A percentile compares a stretch with the other conserved stretches of the same genome.
Conservation (phyloP, 1,284 basidiomycete species). For the Athelia sp. region DNA sequence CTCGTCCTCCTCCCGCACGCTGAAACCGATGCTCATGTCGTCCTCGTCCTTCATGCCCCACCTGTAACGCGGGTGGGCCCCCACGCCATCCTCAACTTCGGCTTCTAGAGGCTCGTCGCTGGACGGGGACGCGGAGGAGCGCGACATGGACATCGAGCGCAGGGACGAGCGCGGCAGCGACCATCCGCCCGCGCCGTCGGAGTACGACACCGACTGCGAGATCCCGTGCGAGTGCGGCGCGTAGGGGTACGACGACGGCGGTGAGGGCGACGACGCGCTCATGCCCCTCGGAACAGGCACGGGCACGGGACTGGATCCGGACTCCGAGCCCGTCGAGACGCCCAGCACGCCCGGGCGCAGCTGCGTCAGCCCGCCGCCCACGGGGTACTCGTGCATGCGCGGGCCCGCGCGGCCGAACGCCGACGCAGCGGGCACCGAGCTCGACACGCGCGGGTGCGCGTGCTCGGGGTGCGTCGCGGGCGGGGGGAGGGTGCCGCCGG, state of each 20-base stretch:
- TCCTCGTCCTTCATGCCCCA: conserved; percentile 19
- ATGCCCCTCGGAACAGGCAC: no score
- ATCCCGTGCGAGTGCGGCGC: neutral
- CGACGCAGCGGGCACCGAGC: conserved; percentile 34
- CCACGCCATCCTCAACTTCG: conserved; percentile 17
- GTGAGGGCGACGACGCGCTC: conserved; percentile 14
- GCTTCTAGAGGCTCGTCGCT: conserved; percentile 31
- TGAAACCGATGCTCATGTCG: conserved; percentile 17
- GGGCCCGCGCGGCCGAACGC: conserved; percentile 35
- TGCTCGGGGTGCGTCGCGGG: conserved; percentile 27
- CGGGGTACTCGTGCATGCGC: conserved; percentile 58
- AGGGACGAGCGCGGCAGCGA: neutral
- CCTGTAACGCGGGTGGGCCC: conserved; percentile 25
- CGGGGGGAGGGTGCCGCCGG: conserved; percentile 60
- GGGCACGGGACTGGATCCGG: conserved; percentile 5
- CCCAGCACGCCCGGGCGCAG: conserved; percentile 56
- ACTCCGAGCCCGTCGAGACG: conserved; percentile 29
- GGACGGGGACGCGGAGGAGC: conserved; percentile 19
- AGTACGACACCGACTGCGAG: neutral
- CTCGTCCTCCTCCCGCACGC: conserved; percentile 29
- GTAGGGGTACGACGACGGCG: neutral
- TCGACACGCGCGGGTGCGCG: conserved; percentile 27
- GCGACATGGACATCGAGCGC: conserved; percentile 19
- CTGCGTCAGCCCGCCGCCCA: conserved; percentile 45
- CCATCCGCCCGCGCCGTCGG: neutral